phyloP scores from a whole-genome alignment of 2,329 filamentous ascomycete species.

The Stachybotrys chlorohalonatus region DNA sequence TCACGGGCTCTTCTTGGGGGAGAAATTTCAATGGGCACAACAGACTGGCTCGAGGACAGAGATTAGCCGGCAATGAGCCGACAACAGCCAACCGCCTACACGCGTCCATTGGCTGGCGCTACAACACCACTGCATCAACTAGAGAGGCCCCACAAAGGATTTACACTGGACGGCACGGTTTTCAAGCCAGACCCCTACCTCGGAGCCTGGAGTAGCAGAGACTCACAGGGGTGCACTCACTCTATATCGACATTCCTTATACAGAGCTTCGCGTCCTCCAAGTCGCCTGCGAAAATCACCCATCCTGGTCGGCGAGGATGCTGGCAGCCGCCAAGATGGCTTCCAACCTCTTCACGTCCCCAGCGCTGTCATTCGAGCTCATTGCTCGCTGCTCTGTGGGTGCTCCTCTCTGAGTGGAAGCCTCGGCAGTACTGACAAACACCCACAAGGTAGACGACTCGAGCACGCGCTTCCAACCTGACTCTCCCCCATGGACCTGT shows the following conservation, averaged over 20 bases:
- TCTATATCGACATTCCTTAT: background rate
- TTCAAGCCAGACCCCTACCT: background rate
- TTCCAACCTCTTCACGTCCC: slow-evolving; percentile 41
- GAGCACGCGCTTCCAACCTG: slow-evolving; percentile 81
- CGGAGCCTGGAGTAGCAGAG: background rate
- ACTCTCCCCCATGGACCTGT: slow-evolving; percentile 88
- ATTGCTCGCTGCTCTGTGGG: slow-evolving; percentile 72
- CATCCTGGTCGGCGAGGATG: slow-evolving; percentile 10
- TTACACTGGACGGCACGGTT: background rate
- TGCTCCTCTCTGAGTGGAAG: slow-evolving; percentile 4
- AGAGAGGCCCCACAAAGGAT: background rate
- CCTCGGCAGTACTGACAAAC: slow-evolving; percentile 8
- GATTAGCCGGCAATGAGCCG: background rate
- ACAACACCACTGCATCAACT: background rate
- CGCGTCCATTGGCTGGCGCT: background rate
- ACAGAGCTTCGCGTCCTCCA: background rate
- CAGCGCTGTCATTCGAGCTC: slow-evolving; percentile 71
- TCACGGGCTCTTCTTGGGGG: background rate
- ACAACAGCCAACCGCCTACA: background rate
- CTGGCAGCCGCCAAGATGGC: slow-evolving; percentile 29
- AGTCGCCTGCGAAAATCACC: background rate
- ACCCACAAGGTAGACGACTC: slow-evolving; percentile 61
- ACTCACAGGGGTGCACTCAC: background rate
- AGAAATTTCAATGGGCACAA: background rate
- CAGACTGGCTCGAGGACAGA: background rate